These are phyloP conservation scores for Novymonas esmeraldas DNA, from an alignment of 208 protist species.

Conservation along the genomic window DNA sequence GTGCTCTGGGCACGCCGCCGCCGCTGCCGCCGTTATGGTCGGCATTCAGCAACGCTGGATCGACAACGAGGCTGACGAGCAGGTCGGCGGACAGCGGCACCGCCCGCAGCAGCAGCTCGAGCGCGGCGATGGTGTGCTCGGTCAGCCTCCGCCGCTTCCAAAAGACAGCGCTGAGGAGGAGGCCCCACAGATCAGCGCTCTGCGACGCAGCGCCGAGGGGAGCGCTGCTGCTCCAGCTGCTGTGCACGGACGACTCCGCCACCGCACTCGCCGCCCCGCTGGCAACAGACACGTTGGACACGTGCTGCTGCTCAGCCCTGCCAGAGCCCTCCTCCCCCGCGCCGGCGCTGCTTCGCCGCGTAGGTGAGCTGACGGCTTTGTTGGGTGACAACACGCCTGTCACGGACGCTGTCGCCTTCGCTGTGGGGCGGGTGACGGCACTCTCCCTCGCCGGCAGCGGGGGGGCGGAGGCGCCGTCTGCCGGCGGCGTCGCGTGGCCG, in stretches of 20 bases:
- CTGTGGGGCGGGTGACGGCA: neutral
- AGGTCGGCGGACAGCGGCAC: slow-evolving; percentile 26
- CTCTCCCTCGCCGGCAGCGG: slow-evolving; percentile 5
- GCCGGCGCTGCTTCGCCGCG: neutral
- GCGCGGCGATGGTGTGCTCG: slow-evolving; percentile 34
- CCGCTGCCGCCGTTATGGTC: neutral
- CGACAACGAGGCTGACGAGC: slow-evolving; percentile 37
- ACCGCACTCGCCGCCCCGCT: neutral
- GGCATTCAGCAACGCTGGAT: slow-evolving; percentile 15
- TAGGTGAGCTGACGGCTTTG: neutral
- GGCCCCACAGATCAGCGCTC: slow-evolving; percentile 34
- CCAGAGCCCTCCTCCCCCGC: slow-evolving; percentile 1
- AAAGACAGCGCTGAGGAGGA: slow-evolving; percentile 55
- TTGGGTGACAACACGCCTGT: neutral
- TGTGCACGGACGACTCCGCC: too few species aligned
- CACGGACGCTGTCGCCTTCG: neutral
- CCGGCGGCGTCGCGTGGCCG: neutral
- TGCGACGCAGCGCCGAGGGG: slow-evolving; percentile 14
- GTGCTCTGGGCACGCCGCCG: neutral
- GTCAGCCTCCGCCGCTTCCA: slow-evolving; percentile 58
- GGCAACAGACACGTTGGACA: slow-evolving; percentile 9
- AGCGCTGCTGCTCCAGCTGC: neutral
- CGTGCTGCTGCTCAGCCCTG: slow-evolving; percentile 7
- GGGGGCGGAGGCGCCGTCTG: neutral
- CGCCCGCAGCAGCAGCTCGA: slow-evolving; percentile 50